Base-by-base conservation (phyloP, 768 basidiomycete genomes). In the Mycena capillaripes region DNA sequence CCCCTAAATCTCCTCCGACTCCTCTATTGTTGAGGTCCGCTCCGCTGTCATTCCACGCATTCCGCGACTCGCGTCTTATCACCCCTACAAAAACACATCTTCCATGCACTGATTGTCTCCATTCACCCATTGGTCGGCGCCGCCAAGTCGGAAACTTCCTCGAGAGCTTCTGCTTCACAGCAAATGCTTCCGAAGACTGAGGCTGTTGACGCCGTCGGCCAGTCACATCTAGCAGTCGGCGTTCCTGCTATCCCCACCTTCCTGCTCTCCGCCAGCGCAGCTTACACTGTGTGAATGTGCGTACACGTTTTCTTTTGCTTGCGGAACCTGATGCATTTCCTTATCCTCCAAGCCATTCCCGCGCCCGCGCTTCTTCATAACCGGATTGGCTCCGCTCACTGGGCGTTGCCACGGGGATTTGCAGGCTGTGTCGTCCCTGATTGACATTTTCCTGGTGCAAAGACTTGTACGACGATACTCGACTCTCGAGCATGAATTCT, bases 201-300 rank as follows among this genome's bases (percentile, higher is more conserved):
- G 9, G 29, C 52, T 55, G 52, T 32, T 55, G 52, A 55, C 29
- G 52, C 52, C 30, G 29, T 30, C 52, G 52, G 52, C 52, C 52
- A 30, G 52, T 30, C 16, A 30, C 52, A 53, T 19, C 29, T 55
- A 30, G 52, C 52, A 32, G 30, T 55, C 52, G 52, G 52, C 52
- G 52, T 55, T 55, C n/a, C n/a, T n/a, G n/a, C n/a, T n/a, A n/a
- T n/a, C n/a, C n/a, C 30, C 27, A 55, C 52, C 50, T 55, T 55
- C 30, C 52, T 55, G 52, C 29, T 27, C 52, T 55, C 52, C 32
- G 52, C 29, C 27, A 21, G 52, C 52, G 17, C 29, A 55, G 52
- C 30, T 32, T 32, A 55, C 29, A 53, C 52, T 53, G 27, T 53
- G 52, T 53, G 27, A 53, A 30, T 30, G 29, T 30, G 52, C 52